Conservation (phyloP, 257 asterid species). For the Fraxinus pennsylvanica region DNA sequence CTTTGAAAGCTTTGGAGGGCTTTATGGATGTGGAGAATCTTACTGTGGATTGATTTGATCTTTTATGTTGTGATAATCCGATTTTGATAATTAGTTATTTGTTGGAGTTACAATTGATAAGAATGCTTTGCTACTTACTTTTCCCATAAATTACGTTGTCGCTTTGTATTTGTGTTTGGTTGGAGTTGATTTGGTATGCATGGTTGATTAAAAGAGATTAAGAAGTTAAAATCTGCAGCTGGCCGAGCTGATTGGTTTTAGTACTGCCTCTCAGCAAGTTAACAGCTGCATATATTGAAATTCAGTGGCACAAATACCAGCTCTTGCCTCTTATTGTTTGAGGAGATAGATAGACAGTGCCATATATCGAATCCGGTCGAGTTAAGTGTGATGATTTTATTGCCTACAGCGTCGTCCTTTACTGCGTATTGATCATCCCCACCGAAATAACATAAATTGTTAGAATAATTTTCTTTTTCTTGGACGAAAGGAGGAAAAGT, state of each 20-base stretch:
- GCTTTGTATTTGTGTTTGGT: not conserved
- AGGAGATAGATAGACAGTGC: slow-evolving; percentile 45
- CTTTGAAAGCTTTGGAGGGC: not conserved
- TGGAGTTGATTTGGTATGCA: not conserved
- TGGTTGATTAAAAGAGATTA: not conserved
- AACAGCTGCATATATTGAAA: slow-evolving; percentile 49
- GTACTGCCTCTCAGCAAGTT: slow-evolving; percentile 51
- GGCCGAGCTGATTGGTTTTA: slow-evolving; percentile 68
- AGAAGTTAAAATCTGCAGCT: slow-evolving; percentile 38
- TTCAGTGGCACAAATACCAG: slow-evolving; percentile 49
- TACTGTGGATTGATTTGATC: not conserved
- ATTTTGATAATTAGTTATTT: slow-evolving; percentile 3
- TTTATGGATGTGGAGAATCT: not conserved
- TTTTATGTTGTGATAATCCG: not conserved
- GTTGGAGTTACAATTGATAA: not conserved
- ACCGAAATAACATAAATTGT: too few species aligned
- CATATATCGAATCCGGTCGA: not conserved
- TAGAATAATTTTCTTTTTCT: too few species aligned
- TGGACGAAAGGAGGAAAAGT: too few species aligned
- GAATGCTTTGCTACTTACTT: not conserved
- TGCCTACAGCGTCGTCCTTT: not conserved
- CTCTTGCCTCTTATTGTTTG: slow-evolving; percentile 42
- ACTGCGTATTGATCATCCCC: not conserved
- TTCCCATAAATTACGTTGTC: not conserved
- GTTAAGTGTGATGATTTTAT: too few species aligned